Evolutionary conservation across 1,284 basidiomycete genomes (phyloP), one percentile per base, ranked within the genome.

Genomic region (Pseudozyma flocculosa): DNA sequence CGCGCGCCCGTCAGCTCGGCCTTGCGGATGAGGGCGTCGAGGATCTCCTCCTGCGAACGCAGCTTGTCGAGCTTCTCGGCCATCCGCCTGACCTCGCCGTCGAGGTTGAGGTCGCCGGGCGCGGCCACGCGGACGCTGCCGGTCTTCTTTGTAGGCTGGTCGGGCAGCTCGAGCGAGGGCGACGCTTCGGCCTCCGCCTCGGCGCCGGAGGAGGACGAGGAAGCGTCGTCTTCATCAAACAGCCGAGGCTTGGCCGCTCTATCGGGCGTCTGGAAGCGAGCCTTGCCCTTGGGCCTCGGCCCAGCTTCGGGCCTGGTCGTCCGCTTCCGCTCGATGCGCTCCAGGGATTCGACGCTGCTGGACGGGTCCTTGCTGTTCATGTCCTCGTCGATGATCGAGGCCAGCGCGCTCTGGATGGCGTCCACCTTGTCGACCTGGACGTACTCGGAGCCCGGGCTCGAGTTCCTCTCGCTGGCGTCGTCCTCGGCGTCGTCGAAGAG

Each of bases 1-100:
- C 92, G 90, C 1, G 70, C 55, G 0, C 93, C 94, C 0, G 90
- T 92, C 39, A 97, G 80, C 74, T 97, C 94, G 0, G 94, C 94
- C 78, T 94, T 93, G 62, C 89, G 87, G 67, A 95, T 89, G 29
- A 97, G 81, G 1, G 87, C 88, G 56, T 89, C 87, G 14, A 98
- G 83, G 79, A 93, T 88, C 18, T 83, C 80, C 47, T 90, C 87
- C 70, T 97, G 94, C 2, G 86, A 83, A 64, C 87, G 84, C 9
- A 93, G 80, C 69, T 88, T 88, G 9, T 82, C 80, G 43, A 95
- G 85, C 60, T 90, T 88, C 39, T 85, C 84, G 15, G 84, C 81
- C 2, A 70, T 52, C 44, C 44, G 54, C 21, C 34, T 38, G 10
- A 65, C 47, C 40, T 65, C 62, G 17, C 51, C 48, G 3, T 46